Conservation (phyloP, 2,329 filamentous ascomycete genomes). For the Microdochium nivale region DNA sequence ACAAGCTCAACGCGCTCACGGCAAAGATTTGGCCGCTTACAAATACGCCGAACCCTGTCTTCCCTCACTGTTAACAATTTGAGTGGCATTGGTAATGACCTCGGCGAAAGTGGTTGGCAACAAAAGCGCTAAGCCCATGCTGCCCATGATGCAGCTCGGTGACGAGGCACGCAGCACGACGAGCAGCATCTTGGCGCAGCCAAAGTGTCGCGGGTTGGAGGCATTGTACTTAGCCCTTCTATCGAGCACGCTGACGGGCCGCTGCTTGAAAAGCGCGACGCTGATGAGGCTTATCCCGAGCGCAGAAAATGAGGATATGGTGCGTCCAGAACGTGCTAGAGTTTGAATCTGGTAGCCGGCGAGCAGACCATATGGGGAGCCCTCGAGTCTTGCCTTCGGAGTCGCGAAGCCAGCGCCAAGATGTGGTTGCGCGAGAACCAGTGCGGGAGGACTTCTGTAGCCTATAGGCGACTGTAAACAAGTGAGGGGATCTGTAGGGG, state of each 20-base stretch:
- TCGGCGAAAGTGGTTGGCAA: slow-evolving; percentile 40
- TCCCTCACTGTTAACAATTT: slow-evolving; percentile 34
- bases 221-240: slow-evolving; percentile 40
- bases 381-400: slow-evolving; percentile 50
- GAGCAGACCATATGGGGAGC: slow-evolving; percentile 48
- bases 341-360: slow-evolving; percentile 47
- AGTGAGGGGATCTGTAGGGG: slow-evolving; percentile 16
- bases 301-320: slow-evolving; percentile 46
- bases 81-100: slow-evolving; percentile 44
- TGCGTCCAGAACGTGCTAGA: slow-evolving; percentile 53
- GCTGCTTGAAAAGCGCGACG: slow-evolving; percentile 44
- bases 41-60: slow-evolving; percentile 30
- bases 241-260: slow-evolving; percentile 36
- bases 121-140: slow-evolving; percentile 51
- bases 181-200: slow-evolving; percentile 43
- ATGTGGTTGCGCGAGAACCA: slow-evolving; percentile 52
- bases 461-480: slow-evolving; percentile 18
- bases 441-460: slow-evolving; percentile 39
- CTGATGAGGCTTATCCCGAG: slow-evolving; percentile 44
- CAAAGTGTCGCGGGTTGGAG: slow-evolving; percentile 45
- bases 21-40: slow-evolving; percentile 52
- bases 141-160: slow-evolving; percentile 51
- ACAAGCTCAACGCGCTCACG: slow-evolving; percentile 41
- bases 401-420: slow-evolving; percentile 53
- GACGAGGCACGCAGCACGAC: slow-evolving; percentile 49